phyloP scores from a whole-genome alignment of 169 alveolate genomes.

The Babesia ovata region DNA sequence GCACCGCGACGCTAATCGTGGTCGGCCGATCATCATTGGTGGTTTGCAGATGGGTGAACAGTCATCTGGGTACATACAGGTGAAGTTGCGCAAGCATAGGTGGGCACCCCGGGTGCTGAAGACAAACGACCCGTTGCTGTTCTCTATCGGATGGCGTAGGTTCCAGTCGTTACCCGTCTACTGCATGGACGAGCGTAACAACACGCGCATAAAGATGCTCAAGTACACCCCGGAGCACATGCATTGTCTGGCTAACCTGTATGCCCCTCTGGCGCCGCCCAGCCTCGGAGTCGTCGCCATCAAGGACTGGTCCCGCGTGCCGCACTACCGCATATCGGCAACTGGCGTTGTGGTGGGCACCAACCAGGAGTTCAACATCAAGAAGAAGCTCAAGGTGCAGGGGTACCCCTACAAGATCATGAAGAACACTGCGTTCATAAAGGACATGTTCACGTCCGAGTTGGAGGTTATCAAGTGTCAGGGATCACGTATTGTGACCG shows the following conservation, averaged over 20 bases:
- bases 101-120: constrained; percentile 97
- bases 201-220: constrained; percentile 74
- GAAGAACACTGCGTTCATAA: constrained; percentile 97
- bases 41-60: constrained; percentile 66
- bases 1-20: constrained; percentile 59
- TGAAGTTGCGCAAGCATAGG: constrained; percentile 74
- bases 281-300: constrained; percentile 83
- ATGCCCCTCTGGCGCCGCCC: constrained; percentile 95
- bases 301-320: constrained; percentile 78
- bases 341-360: constrained; percentile 95
- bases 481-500: constrained; percentile 97
- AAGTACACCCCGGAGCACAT: constrained; percentile 98
- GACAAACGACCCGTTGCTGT: constrained; percentile 94
- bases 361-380: constrained; percentile 68
- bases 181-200: constrained; percentile 94
- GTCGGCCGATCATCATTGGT: constrained; percentile 64
- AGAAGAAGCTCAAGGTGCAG: constrained; percentile 76
- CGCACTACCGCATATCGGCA: constrained; percentile 92
- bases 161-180: constrained; percentile 96
- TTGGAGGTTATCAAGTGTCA: constrained; percentile 96
- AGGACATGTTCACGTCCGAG: constrained; percentile 97
- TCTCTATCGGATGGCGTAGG: constrained; percentile 99
- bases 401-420: constrained; percentile 98
- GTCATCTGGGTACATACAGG: constrained; percentile 64
- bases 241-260: constrained; percentile 93